Base-by-base conservation (phyloP, 345 rosid genomes). In the Chamaenerion angustifolium region DNA sequence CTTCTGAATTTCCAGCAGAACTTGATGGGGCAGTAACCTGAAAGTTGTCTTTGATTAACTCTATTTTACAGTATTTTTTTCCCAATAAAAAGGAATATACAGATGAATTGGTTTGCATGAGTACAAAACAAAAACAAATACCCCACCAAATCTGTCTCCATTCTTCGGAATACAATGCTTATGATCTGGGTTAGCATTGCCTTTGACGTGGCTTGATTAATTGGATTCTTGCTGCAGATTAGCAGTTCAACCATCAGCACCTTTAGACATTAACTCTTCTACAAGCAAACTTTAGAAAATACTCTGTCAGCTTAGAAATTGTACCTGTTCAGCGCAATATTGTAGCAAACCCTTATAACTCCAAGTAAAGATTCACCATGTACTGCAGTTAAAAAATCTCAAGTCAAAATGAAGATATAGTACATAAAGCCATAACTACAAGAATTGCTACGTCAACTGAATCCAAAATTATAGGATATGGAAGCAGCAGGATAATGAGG, bases 161-260 rank as follows among this genome's bases (percentile, higher is more conserved):
- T 92, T 73, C 98, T 87, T 67, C 95, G 75, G 70, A 84, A 79
- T 46, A 82, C 74, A 23, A 92, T 87, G 82, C 85, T 82, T 64
- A 92, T 79, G 95, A 92, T 92, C 76, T 92, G 98, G 35, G 98
- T 87, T 77, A 92, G 63, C 98, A 92, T 92, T 58, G 98, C 98
- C 75, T 87, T 92, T 40, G 98, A 87, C 13, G 98, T 92, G 41
- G 94, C 94, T 76, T 92, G 98, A 66, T 92, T 87, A 66, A 92
- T 70, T 25, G 90, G 95, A 73, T 95, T 92, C 85, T 92, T 92
- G 85, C 96, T 92, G 64, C 74, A 77, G 55, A 70, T 51, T 57
- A 65, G 76, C 65, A 71, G 45, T 44, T 42, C 64, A 47, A 63
- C 49, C 60, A 70, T 58, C 45, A 55, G 56, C 42, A 48, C 58